Evolutionary conservation across 2,329 filamentous ascomycete genomes (phyloP).

Genomic region (Grosmannia huntii): DNA sequence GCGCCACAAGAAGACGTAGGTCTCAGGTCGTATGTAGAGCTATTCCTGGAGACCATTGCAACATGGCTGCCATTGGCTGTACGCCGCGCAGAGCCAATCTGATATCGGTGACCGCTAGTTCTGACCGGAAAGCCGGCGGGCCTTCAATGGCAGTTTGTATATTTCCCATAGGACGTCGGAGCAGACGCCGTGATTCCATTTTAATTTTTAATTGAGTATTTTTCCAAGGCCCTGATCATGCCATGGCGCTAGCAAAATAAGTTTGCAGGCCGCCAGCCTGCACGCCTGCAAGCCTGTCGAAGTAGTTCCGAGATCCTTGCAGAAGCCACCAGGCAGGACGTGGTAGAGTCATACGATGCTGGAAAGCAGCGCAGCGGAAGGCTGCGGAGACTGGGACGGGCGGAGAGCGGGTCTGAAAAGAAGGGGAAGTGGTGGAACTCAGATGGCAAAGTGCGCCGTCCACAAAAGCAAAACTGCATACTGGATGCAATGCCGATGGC

Average conservation of each 20-base stretch:
- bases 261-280: background rate
- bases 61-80: no score
- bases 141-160: no score
- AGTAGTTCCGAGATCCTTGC: no score
- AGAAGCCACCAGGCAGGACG: background rate
- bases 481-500: background rate
- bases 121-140: no score
- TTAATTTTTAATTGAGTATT: no score
- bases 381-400: background rate
- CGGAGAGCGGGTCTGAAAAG: background rate
- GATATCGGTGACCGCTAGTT: no score
- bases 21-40: no score
- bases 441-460: background rate
- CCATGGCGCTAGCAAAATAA: background rate
- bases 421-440: background rate
- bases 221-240: background rate
- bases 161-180: no score
- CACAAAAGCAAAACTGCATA: background rate
- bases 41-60: no score
- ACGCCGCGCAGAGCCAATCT: no score
- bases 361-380: background rate
- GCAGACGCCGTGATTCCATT: no score
- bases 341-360: background rate
- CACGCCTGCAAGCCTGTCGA: background rate
- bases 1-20: no score